Base-by-base conservation (phyloP, 2,329 filamentous ascomycete genomes). In the Elsinoe batatas region DNA sequence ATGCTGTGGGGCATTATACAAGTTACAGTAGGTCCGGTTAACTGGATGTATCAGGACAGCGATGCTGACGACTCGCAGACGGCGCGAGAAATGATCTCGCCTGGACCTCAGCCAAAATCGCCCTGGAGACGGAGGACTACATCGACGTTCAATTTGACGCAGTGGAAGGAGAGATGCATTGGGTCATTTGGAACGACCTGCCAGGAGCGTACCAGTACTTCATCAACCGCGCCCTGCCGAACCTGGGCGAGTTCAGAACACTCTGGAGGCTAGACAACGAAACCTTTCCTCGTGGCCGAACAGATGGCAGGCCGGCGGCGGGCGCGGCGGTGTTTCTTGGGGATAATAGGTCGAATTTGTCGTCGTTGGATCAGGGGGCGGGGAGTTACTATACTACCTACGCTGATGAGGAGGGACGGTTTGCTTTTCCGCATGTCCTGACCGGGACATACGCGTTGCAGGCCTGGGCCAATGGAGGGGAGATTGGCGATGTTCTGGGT, bases 131-230 rank as follows among this genome's bases (percentile, higher is more conserved):
- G 2, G 63, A 59, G 13, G 65, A 74, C 46, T 77, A 71, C 64
- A 71, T 78, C 58, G 76, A 79, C 58, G 67, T 79, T 53, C 67
- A 68, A 26, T 78, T 79, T 62, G 71, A 66, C 2, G 72, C 76
- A 0, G 62, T 57, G 1, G 74, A 76, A 60, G 75, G 74, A 5
- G 75, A 78, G 54, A 71, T 78, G 56, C 76, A 79, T 58, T 79
- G 76, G 75, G 72, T 79, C 10, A 74, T 79, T 56, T 72, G 73
- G 58, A 68, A 73, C 2, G 70, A 72, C 13, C 71, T 78, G 1
- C 65, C 72, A 2, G 76, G 76, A n/a, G 75, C 76, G n/a, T 79
- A 79, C 60, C 76, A 79, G 56, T 79, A 79, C 64, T 76, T 79
- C 51, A 73, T 79, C 57, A 79, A 79, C 61, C 73, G 67, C 51